phyloP scores from a whole-genome alignment of 768 basidiomycete species.

The Hebeloma cylindrosporum region DNA sequence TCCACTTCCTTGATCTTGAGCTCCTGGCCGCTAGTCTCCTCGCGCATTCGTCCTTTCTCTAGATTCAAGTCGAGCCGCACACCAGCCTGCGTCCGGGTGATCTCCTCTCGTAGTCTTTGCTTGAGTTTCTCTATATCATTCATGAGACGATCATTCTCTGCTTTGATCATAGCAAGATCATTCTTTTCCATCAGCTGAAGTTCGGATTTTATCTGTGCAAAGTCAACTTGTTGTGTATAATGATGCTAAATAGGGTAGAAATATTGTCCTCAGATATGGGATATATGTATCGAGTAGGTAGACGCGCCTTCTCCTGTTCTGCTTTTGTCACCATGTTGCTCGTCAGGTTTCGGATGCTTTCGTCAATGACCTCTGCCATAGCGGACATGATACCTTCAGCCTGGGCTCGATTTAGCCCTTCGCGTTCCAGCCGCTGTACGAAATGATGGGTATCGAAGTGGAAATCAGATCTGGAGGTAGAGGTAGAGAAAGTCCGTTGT shows the following conservation, averaged over 20 bases:
- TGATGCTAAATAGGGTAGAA: slow-evolving; percentile 56
- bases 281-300: neutral
- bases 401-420: slow-evolving; percentile 87
- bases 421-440: slow-evolving; percentile 84
- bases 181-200: slow-evolving; percentile 97
- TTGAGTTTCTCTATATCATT: slow-evolving; percentile 94
- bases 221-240: slow-evolving; percentile 95
- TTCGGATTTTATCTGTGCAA: slow-evolving; percentile 94
- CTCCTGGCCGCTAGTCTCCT: slow-evolving; percentile 89
- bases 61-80: slow-evolving; percentile 94
- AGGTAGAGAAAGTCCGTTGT: slow-evolving; percentile 31
- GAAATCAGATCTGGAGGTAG: slow-evolving; percentile 43
- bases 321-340: slow-evolving; percentile 94
- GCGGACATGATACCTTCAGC: slow-evolving; percentile 97
- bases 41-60: slow-evolving; percentile 94
- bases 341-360: slow-evolving; percentile 95
- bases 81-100: slow-evolving; percentile 88
- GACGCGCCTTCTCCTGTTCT: slow-evolving; percentile 89
- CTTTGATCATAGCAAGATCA: slow-evolving; percentile 91
- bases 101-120: slow-evolving; percentile 88
- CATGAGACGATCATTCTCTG: slow-evolving; percentile 92
- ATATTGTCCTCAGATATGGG: neutral
- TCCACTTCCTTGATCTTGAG: slow-evolving; percentile 98
- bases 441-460: slow-evolving; percentile 97
- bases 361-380: slow-evolving; percentile 96